phyloP scores from a whole-genome alignment of 805 yeast genomes.

The Candida railenensis region DNA sequence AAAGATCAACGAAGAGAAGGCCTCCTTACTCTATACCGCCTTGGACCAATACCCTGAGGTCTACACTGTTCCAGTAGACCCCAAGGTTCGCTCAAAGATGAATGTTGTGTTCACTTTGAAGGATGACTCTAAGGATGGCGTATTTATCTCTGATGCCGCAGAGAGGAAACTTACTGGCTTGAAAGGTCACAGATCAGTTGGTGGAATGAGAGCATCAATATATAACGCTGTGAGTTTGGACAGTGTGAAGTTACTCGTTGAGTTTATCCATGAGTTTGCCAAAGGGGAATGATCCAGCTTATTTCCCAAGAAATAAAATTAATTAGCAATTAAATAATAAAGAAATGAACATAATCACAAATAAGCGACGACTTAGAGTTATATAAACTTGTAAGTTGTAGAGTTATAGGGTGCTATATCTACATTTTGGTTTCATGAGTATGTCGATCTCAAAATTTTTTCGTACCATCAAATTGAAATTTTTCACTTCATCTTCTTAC shows the following conservation, averaged over 20 bases:
- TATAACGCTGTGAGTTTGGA: slow-evolving; percentile 80
- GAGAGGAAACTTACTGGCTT: slow-evolving; percentile 65
- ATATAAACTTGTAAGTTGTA: too few species aligned
- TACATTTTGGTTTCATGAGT: too few species aligned
- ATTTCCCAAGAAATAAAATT: too few species aligned
- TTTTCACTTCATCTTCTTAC: neutral
- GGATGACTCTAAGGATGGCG: slow-evolving; percentile 60
- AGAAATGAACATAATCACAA: too few species aligned
- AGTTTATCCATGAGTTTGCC: slow-evolving; percentile 63
- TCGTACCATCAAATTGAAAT: neutral
- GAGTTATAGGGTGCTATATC: too few species aligned
- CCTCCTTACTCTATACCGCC: slow-evolving; percentile 59
- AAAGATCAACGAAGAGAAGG: slow-evolving; percentile 57
- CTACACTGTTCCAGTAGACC: slow-evolving; percentile 64
- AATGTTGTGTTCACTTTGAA: slow-evolving; percentile 85
- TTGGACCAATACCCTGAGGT: slow-evolving; percentile 66
- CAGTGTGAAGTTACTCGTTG: slow-evolving; percentile 56
- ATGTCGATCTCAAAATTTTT: too few species aligned
- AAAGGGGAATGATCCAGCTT: slow-evolving; percentile 1
- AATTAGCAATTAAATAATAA: too few species aligned
- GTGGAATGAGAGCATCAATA: slow-evolving; percentile 92
- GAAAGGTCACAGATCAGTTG: slow-evolving; percentile 96
- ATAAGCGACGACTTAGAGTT: too few species aligned
- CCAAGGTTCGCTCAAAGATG: slow-evolving; percentile 75
- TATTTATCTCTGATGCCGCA: slow-evolving; percentile 69